Evolutionary conservation across 164 flowering plant genomes (phyloP).

Genomic region (Cinnamomum chago): DNA sequence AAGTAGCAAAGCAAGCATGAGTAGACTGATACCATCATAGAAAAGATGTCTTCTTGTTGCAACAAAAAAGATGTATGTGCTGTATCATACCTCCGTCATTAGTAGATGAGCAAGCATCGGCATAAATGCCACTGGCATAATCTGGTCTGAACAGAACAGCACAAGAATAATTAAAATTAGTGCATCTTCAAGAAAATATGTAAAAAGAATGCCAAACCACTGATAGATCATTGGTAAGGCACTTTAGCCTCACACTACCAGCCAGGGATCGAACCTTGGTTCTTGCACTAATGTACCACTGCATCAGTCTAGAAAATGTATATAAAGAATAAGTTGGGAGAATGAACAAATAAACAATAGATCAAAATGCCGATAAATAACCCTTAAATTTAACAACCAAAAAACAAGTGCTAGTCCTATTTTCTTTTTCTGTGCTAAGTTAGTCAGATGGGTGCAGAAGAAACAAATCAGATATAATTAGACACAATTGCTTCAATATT

Average conservation of each 20-base stretch:
- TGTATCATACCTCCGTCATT: conserved; percentile 39
- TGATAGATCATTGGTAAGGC: too few relatives aligned
- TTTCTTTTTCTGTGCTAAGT: not conserved
- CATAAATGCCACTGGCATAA: conserved; percentile 19
- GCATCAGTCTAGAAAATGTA: too few relatives aligned
- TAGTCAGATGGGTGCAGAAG: too few relatives aligned
- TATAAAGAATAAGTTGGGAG: not conserved
- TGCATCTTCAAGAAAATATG: not conserved
- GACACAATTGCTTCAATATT: too few relatives aligned
- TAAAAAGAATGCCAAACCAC: too few relatives aligned
- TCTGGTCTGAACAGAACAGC: conserved; percentile 39
- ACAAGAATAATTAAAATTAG: not conserved
- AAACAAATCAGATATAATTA: too few relatives aligned
- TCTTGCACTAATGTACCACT: too few relatives aligned
- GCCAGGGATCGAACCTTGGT: too few relatives aligned
- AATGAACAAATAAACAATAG: not conserved
- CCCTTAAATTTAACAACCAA: not conserved
- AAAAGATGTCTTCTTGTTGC: not conserved
- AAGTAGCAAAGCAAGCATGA: not conserved
- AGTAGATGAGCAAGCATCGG: conserved; percentile 19
- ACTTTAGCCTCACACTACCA: too few relatives aligned
- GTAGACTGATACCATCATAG: not conserved
- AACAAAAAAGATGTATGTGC: not conserved
- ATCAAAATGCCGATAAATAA: not conserved
- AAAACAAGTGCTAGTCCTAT: not conserved